Percentiles rank a stretch among this genome's conserved stretches.
Conservation (phyloP, 495 filamentous ascomycete species). For the Cudoniella acicularis region DNA sequence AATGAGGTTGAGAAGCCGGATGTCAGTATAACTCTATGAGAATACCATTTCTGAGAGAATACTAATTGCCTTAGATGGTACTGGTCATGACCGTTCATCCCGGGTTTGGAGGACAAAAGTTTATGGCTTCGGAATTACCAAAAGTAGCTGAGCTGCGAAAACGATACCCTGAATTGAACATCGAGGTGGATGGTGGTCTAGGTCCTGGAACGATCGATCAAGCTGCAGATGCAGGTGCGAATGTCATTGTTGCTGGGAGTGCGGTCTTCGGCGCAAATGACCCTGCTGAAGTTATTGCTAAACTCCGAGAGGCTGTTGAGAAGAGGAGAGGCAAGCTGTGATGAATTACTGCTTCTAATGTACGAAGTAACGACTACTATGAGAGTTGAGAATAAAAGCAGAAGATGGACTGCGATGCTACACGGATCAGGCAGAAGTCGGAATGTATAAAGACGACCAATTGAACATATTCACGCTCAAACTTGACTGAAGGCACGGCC, state of each 20-base stretch:
- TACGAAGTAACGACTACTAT: background rate
- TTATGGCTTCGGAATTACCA: slow-evolving; percentile 92
- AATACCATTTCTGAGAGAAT: no score
- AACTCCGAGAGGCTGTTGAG: slow-evolving; percentile 77
- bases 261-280: slow-evolving; percentile 92
- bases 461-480: no score
- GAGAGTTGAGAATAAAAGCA: background rate
- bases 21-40: slow-evolving; percentile 51
- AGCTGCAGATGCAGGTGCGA: slow-evolving; percentile 92
- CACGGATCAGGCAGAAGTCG: no score
- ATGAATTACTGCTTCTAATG: background rate
- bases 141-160: slow-evolving; percentile 82
- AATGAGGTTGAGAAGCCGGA: slow-evolving; percentile 78
- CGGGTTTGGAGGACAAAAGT: slow-evolving; percentile 96
- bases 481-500: no score
- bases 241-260: slow-evolving; percentile 97
- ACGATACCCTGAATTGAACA: slow-evolving; percentile 86
- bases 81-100: slow-evolving; percentile 98
- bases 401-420: background rate
- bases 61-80: slow-evolving; percentile 68
- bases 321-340: slow-evolving; percentile 36
- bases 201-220: slow-evolving; percentile 86
- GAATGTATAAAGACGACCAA: no score
- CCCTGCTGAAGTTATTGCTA: slow-evolving; percentile 76
- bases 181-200: slow-evolving; percentile 94